Conservation (phyloP, 202 grass and related monocot species). For the Zoysia matrella region DNA sequence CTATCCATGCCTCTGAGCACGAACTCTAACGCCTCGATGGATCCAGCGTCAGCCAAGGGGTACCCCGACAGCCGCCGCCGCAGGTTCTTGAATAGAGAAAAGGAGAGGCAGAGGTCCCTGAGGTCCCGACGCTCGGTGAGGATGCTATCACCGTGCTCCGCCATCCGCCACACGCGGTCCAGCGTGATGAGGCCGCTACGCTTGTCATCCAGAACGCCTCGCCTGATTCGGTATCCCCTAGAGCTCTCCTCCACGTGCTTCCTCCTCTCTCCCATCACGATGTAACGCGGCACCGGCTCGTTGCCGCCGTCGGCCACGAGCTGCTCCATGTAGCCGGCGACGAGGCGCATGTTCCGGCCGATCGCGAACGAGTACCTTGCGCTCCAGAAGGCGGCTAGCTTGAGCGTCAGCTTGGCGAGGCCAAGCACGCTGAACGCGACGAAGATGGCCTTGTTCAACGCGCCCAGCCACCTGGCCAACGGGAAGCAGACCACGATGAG, state of each 20-base stretch:
- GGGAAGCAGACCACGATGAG: too few species aligned
- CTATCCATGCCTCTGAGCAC: too few species aligned
- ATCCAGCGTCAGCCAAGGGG: too few species aligned
- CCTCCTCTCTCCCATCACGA: constrained; percentile 33
- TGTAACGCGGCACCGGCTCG: neutral
- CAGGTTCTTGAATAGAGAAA: too few species aligned
- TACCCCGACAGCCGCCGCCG: too few species aligned
- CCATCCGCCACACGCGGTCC: too few species aligned
- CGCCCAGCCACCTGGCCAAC: too few species aligned
- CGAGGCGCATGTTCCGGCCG: constrained; percentile 28
- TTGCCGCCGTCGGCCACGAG: constrained; percentile 1
- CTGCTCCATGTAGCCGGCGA: constrained; percentile 51
- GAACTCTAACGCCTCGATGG: too few species aligned
- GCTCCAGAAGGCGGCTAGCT: neutral
- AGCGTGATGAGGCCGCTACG: constrained; percentile 20
- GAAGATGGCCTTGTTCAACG: too few species aligned
- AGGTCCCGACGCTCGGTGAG: constrained; percentile 12
- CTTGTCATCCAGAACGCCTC: neutral
- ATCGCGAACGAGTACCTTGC: neutral
- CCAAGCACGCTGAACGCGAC: constrained; percentile 17
- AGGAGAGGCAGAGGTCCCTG: constrained; percentile 51
- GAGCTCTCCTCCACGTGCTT: constrained; percentile 1
- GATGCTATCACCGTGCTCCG: too few species aligned
- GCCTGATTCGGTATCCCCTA: constrained; percentile 17
- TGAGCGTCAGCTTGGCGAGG: constrained; percentile 3